Evolutionary conservation across 768 basidiomycete genomes (phyloP).

Genomic region (Lentinula aciculospora): DNA sequence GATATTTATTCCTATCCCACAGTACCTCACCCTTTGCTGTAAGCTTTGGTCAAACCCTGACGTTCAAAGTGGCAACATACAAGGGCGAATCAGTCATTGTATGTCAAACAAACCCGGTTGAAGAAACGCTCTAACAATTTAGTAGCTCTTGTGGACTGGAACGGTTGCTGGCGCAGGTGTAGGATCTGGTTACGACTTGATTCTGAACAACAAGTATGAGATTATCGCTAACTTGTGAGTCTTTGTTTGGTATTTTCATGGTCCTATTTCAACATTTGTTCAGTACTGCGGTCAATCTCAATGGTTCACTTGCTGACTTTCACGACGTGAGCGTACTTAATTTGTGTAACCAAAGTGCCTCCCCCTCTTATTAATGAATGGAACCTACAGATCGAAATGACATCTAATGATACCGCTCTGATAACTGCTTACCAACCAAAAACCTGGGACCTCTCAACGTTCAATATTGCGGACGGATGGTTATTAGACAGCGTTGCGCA

Average conservation of each 20-base stretch:
- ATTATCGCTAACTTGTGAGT: constrained; percentile 6
- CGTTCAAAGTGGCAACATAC: not conserved
- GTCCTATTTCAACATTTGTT: not conserved
- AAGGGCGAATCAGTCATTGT: not conserved
- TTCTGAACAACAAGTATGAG: constrained; percentile 5
- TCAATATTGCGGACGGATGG: not conserved
- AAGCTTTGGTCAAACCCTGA: constrained; percentile 4
- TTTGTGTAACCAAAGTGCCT: not conserved
- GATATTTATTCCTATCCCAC: not conserved
- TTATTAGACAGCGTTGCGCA: constrained; percentile 2
- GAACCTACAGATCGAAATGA: not conserved
- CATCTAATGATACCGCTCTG: constrained; percentile 3
- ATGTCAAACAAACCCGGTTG: not conserved
- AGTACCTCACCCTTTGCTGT: not conserved
- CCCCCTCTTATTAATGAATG: not conserved
- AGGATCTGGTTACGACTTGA: constrained; percentile 1
- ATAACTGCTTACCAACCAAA: constrained; percentile 3
- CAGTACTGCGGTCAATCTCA: not conserved
- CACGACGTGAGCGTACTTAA: not conserved
- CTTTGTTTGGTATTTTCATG: not conserved
- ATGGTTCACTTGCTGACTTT: constrained; percentile 5
- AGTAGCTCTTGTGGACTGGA: constrained; percentile 1
- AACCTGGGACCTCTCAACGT: constrained; percentile 2
- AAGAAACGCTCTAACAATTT: not conserved
- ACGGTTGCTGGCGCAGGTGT: not conserved